Evolutionary conservation across 2,329 filamentous ascomycete genomes (phyloP), one percentile per base, ranked within the genome.

Genomic region (Pyricularia sp.): DNA sequence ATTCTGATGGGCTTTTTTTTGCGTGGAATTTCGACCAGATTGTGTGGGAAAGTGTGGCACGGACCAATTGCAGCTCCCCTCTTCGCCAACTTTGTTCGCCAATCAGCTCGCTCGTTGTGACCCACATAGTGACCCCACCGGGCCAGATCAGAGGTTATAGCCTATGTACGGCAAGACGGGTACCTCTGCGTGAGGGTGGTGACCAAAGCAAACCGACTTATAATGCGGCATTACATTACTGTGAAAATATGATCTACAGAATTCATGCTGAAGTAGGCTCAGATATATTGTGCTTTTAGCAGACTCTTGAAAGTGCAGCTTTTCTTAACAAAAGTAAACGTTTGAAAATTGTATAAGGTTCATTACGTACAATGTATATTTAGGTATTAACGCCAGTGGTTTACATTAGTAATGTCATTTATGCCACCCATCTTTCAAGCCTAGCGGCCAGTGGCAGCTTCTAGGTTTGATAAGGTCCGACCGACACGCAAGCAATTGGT

Each of bases 1-100:
- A 66, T 26, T 26, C 36, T 66, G n/a, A 20, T 66, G 58, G n/a
- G 23, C 33, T 66, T 26, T 55, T 66, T 66, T 66, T 50, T 66
- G 23, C 25, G 65, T 25, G 36, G 65, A 55, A 66, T 61, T 61
- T 61, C 58, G 58, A 25, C 58, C 58, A 61, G 58, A 61, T 61
- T 61, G 58, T 61, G 58, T 61, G 58, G 58, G 58, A 61, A 61
- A 61, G 58, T 12, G 58, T 61, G 58, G 58, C 58, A 61, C 58
- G 58, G 58, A 26, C 58, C 58, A 61, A 61, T 61, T 61, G 58
- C 58, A 61, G 58, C 58, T 61, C 58, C 58, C 58, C 58, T 61
- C 58, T 17, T 26, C 58, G 23, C n/a, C 58, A 26, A 61, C n/a
- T 61, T 26, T 61, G 58, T 25, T 12, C n/a, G 58, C 58, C 58